Evolutionary conservation across 305 asterid genomes (phyloP), one percentile per base, ranked within the genome.

Genomic region (Fraxinus platypoda): DNA sequence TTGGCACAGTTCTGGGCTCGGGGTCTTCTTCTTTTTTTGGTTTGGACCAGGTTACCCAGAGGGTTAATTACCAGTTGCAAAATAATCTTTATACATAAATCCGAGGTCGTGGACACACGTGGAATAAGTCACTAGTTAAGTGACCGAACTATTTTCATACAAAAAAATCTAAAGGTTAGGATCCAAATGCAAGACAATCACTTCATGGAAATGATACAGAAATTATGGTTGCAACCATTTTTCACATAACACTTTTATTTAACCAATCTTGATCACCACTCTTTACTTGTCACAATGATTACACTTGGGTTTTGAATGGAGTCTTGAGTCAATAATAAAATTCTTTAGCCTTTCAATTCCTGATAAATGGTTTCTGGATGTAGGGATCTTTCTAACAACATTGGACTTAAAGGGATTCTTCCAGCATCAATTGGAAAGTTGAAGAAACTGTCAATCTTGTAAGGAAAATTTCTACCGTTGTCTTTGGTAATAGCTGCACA

Each of bases 371-470:
- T 30, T 81, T 81, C 12, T 73, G 74, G 37, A 74, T 87, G 86
- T 84, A 95, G 99, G 93, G 99, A 94, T 89, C 97, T 94, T 78
- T 95, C 99, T 5, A 94, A 95, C 85, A 95, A 95, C 82, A 70
- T 86, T 62, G 96, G 94, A 52, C 91, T 95, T 76, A 90, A 79
- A 82, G 99, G 94, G 83, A 81, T 83, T 77, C 94, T 95, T 86
- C 93, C 99, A 66, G 15, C 94, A 57, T 88, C 98, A 49, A 91
- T 95, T 66, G 94, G 94, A 75, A 87, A 91, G 75, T 84, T 95
- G 87, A 88, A 88, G 89, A 93, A 92, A 83, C 94, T 95, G 75
- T 80, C 93, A 21, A 83, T 78, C 73, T 82, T 95, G 99, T 95
- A 92, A 86, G 96, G 70, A 75, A 77, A 76, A 33, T 72, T 59